These are phyloP conservation scores for Cryptosporidium sp. DNA, from an alignment of 169 alveolate species.

Conservation along the genomic window DNA sequence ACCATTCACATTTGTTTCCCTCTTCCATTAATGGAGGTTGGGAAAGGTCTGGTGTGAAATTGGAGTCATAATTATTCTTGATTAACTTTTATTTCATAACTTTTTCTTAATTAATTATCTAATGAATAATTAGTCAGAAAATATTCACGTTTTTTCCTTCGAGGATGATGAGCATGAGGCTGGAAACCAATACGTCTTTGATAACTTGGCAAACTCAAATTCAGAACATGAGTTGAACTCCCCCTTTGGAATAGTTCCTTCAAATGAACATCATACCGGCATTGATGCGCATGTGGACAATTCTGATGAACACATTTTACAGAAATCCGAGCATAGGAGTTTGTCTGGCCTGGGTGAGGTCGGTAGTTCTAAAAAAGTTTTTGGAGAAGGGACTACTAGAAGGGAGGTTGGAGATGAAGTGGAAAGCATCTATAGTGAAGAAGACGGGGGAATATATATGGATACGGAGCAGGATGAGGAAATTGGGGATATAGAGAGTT, in stretches of 20 bases:
- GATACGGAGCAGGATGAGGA: background rate
- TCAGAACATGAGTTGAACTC: conserved; percentile 11
- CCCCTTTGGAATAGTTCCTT: conserved; percentile 58
- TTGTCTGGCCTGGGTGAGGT: background rate
- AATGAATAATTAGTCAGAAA: background rate
- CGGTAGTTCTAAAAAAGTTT: background rate
- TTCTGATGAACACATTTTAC: background rate
- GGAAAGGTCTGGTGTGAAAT: background rate
- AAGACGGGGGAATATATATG: background rate
- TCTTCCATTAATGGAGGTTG: background rate
- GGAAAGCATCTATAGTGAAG: background rate
- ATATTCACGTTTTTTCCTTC: background rate
- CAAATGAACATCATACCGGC: conserved; percentile 10
- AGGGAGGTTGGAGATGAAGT: background rate
- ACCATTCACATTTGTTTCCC: background rate
- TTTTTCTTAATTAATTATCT: background rate
- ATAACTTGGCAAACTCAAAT: background rate
- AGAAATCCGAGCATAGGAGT: background rate
- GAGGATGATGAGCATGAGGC: conserved; percentile 2
- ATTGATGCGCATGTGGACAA: background rate
- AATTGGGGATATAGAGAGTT: background rate
- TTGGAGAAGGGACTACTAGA: background rate
- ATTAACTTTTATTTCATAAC: background rate
- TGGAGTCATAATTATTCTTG: background rate
- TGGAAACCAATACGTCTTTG: conserved; percentile 2